Conservation (phyloP, 2,329 filamentous ascomycete genomes). For the Alternaria hordeiaustralica region DNA sequence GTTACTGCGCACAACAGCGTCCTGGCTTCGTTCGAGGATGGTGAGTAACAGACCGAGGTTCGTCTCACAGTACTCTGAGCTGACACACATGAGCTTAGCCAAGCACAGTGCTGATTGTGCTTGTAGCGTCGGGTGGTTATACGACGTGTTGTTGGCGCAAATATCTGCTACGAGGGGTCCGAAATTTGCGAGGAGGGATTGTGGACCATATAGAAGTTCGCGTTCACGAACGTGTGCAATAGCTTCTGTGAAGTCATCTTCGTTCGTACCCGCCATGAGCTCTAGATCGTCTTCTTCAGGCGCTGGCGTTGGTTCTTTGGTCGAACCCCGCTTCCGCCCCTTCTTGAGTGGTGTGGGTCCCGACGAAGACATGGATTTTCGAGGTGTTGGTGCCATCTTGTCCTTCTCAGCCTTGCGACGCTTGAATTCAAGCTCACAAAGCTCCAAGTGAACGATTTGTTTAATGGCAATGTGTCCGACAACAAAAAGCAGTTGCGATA, state of each 20-base stretch:
- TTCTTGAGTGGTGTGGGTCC: constrained; percentile 48
- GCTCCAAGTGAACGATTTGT: constrained; percentile 95
- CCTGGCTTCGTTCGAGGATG: constrained; percentile 92
- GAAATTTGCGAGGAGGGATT: constrained; percentile 86
- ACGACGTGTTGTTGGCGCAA: constrained; percentile 87
- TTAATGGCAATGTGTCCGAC: constrained; percentile 98
- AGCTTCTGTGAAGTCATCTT: constrained; percentile 89
- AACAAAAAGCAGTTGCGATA: constrained; percentile 92
- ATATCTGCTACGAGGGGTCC: constrained; percentile 92
- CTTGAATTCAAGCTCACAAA: constrained; percentile 99
- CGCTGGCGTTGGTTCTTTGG: constrained; percentile 53
- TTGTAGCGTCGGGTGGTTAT: constrained; percentile 88
- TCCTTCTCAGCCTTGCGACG: constrained; percentile 90
- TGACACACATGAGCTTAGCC: constrained; percentile 98
- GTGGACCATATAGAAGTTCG: constrained; percentile 81
- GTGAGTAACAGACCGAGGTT: constrained; percentile 95
- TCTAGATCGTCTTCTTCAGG: constrained; percentile 85
- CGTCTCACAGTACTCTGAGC: constrained; percentile 91
- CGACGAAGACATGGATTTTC: constrained; percentile 39
- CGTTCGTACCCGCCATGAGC: constrained; percentile 93
- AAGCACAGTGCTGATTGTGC: constrained; percentile 92
- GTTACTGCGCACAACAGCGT: constrained; percentile 92
- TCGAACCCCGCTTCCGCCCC: constrained; percentile 49
- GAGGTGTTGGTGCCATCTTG: constrained; percentile 56
- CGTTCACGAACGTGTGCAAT: constrained; percentile 85